Evolutionary conservation across 306 rosid species (phyloP).

Genomic region (Prunus dulcis): DNA sequence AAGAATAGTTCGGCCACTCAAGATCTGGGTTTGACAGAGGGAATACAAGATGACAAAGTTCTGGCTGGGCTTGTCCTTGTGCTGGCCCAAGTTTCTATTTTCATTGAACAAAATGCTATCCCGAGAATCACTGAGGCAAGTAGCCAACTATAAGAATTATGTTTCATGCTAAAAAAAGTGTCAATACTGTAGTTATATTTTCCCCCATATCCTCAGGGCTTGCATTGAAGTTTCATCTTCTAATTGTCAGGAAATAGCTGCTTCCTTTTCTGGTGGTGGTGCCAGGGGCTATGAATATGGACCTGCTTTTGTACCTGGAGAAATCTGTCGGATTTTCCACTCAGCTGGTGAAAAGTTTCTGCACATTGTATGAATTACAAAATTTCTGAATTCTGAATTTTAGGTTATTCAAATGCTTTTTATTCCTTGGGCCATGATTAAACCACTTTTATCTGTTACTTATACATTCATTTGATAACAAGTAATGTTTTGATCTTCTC

Average conservation of each 20-base stretch:
- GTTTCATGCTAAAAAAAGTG: conserved; percentile 19
- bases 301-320: conserved; percentile 85
- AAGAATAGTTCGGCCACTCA: conserved; percentile 49
- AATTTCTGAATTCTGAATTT: conserved; percentile 12
- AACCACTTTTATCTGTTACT: background rate
- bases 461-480: background rate
- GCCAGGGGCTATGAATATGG: conserved; percentile 70
- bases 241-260: conserved; percentile 70
- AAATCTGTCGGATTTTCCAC: conserved; percentile 70
- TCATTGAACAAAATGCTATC: conserved; percentile 83
- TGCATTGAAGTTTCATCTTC: conserved; percentile 30
- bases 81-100: conserved; percentile 82
- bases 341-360: conserved; percentile 82
- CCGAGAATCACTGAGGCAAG: conserved; percentile 91
- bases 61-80: conserved; percentile 78
- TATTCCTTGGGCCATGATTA: background rate
- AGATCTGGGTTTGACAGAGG: conserved; percentile 59
- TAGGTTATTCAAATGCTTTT: background rate
- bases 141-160: conserved; percentile 17
- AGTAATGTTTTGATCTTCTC: conserved; percentile 11
- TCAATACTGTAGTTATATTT: conserved; percentile 22
- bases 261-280: conserved; percentile 86
- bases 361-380: conserved; percentile 58
- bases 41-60: conserved; percentile 59
- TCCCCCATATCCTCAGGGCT: conserved; percentile 16